Evolutionary conservation across 2,329 filamentous ascomycete genomes (phyloP).

Genomic region (Aspergillus pseudoglaucus): DNA sequence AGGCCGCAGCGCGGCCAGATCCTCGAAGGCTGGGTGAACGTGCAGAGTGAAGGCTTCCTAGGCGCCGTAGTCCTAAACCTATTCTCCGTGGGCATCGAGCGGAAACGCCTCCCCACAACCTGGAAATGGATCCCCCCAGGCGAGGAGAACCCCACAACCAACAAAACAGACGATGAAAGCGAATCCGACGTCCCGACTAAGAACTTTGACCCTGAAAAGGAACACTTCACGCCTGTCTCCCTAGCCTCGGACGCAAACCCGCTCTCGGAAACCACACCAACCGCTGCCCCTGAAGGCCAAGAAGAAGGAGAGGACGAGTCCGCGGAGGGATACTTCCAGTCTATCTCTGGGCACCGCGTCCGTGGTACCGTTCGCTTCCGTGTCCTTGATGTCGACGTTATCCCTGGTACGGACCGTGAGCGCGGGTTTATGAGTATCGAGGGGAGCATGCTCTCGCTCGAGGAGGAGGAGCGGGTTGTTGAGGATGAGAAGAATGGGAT

Average conservation of each 20-base stretch:
- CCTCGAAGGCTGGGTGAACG: constrained; percentile 74
- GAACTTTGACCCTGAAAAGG: constrained; percentile 31
- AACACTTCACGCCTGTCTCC: constrained; percentile 34
- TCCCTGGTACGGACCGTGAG: constrained; percentile 61
- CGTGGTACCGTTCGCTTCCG: constrained; percentile 66
- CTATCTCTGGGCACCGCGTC: constrained; percentile 63
- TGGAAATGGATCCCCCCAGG: constrained; percentile 73
- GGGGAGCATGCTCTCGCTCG: constrained; percentile 71
- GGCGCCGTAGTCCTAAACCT: constrained; percentile 84
- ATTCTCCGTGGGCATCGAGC: constrained; percentile 84
- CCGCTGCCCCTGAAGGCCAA: constrained; percentile 21
- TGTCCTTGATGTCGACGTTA: constrained; percentile 72
- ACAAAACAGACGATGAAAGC: constrained; percentile 7
- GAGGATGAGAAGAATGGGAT: constrained; percentile 44
- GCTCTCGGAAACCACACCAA: constrained; percentile 13
- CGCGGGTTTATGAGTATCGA: constrained; percentile 79
- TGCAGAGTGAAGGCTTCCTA: constrained; percentile 83
- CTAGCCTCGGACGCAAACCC: constrained; percentile 27
- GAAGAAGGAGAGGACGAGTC: constrained; percentile 48
- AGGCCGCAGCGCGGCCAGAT: constrained; percentile 65
- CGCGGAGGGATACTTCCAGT: constrained; percentile 67
- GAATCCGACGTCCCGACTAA: constrained; percentile 19
- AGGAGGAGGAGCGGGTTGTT: constrained; percentile 57
- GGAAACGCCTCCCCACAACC: constrained; percentile 62
- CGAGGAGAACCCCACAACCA: constrained; percentile 21